Base-by-base conservation (phyloP, 2,329 filamentous ascomycete species). In the Arthrobotrys musiformis region DNA sequence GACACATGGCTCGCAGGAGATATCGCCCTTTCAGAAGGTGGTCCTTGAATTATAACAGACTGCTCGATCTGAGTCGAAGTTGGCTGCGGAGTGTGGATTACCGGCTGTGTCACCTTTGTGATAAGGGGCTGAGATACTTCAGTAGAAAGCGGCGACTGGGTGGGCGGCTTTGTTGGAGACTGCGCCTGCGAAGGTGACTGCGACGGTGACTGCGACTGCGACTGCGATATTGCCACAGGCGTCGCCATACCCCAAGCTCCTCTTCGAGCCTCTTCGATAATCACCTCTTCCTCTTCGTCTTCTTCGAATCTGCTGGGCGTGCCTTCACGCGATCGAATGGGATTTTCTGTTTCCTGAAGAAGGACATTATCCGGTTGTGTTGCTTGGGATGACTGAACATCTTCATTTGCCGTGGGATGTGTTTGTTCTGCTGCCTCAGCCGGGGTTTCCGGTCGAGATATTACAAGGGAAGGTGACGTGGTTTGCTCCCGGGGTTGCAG, bases 121-220 rank as follows among this genome's bases (percentile, higher is more conserved):
- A 70, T 72, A 35, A 70, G 56, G 35, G 73, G 73, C 60, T 78
- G 73, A 64, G 73, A 72, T 50, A 78, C 30, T 48, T 78, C 67
- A 42, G 67, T 8, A 17, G 33, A 26, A 33, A 61, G 60, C 33
- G 73, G 67, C 15, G 66, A 61, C 30, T 70, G 64, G 11, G 58
- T 33, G 4, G 73, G 73, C 46, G 73, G 22, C 44, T 62, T 78
- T 8, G 73, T 70, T n/a, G 73, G 73, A 52, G 73, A 70, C 42
- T 62, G 67, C 13, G 46, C 35, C 37, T 69, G 63, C 37, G 24
- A 30, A 3, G 73, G 73, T 44, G 73, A 70, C 40, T 69, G 63
- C 24, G 35, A 30, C n/a, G 73, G 73, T 24, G 44, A 48, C 22
- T 33, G 62, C 30, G 70, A 68, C 44, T 67, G 61, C 40, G 63